Conservation (phyloP, 352 stramenopile species). For the Pythium aristosporum region DNA sequence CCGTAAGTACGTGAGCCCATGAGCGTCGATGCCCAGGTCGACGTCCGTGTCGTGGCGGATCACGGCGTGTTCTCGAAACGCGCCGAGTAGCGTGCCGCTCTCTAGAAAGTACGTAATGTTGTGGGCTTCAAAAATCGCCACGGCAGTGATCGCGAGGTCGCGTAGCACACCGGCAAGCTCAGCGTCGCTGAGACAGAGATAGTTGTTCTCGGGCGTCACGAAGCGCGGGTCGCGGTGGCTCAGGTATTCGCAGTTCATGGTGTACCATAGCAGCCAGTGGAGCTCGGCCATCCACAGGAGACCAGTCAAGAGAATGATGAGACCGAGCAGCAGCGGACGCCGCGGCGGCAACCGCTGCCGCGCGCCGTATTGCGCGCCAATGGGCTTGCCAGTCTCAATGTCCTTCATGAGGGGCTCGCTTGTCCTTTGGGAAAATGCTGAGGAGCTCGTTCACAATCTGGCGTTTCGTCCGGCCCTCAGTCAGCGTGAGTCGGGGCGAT, state of each 20-base stretch:
- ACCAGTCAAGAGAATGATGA: background rate
- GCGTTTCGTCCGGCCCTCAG: too few species aligned
- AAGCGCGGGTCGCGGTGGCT: constrained; percentile 16
- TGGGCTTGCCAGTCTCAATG: background rate
- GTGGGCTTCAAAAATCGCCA: constrained; percentile 18
- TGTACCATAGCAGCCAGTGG: constrained; percentile 8
- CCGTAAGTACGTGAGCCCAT: constrained; percentile 19
- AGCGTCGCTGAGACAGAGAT: constrained; percentile 18
- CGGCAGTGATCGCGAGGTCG: constrained; percentile 17
- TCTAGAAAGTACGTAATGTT: constrained; percentile 35
- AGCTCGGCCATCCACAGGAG: background rate
- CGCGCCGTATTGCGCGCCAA: background rate
- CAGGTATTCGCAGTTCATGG: constrained; percentile 24
- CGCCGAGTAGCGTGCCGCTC: constrained; percentile 32
- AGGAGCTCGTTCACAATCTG: too few species aligned
- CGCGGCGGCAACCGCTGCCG: background rate
- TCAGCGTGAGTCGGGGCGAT: too few species aligned
- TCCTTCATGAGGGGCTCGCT: background rate
- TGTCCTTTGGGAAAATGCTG: too few species aligned
- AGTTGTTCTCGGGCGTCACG: constrained; percentile 7
- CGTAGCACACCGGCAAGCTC: constrained; percentile 23
- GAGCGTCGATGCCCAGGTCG: constrained; percentile 29
- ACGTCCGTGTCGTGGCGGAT: constrained; percentile 34
- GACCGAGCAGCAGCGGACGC: constrained; percentile 13
- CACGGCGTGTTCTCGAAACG: constrained; percentile 29